These are phyloP conservation scores for Candida nanaspora DNA, from an alignment of 805 yeast genomes.

Conservation along the genomic window DNA sequence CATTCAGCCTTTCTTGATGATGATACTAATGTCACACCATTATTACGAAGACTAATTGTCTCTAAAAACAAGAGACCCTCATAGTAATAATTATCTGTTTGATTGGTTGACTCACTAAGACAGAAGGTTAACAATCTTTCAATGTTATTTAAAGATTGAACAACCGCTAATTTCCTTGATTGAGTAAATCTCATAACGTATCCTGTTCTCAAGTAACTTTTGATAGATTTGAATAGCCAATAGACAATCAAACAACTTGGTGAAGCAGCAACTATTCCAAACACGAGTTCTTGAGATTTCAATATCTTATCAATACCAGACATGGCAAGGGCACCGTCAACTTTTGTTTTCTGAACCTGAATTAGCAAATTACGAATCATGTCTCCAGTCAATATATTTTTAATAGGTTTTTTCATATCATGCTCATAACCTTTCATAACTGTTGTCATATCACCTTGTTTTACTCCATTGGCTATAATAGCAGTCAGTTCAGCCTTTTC, in stretches of 20 bases:
- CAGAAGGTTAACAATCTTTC: slow-evolving; percentile 42
- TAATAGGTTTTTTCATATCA: slow-evolving; percentile 65
- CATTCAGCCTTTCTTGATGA: slow-evolving; percentile 42
- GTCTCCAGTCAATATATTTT: slow-evolving; percentile 57
- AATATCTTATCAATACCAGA: slow-evolving; percentile 85
- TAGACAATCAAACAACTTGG: slow-evolving; percentile 64
- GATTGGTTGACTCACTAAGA: slow-evolving; percentile 12
- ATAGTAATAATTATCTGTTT: slow-evolving; percentile 21
- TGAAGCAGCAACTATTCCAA: slow-evolving; percentile 83
- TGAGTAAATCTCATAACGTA: slow-evolving; percentile 25
- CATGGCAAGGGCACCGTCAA: slow-evolving; percentile 87
- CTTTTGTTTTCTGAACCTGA: slow-evolving; percentile 94
- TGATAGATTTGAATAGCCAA: slow-evolving; percentile 28
- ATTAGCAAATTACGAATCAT: slow-evolving; percentile 72
- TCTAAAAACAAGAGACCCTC: slow-evolving; percentile 67
- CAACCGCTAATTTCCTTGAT: slow-evolving; percentile 29
- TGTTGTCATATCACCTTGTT: slow-evolving; percentile 70
- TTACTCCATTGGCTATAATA: slow-evolving; percentile 40
- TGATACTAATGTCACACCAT: slow-evolving; percentile 47
- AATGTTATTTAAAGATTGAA: slow-evolving; percentile 45
- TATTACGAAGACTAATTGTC: slow-evolving; percentile 44
- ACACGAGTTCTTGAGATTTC: slow-evolving; percentile 89
- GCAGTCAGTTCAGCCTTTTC: slow-evolving; percentile 12
- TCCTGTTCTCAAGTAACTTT: slow-evolving; percentile 29
- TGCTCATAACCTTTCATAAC: slow-evolving; percentile 76